Base-by-base conservation (phyloP, 495 filamentous ascomycete genomes). In the Diplogelasinospora grovesii region DNA sequence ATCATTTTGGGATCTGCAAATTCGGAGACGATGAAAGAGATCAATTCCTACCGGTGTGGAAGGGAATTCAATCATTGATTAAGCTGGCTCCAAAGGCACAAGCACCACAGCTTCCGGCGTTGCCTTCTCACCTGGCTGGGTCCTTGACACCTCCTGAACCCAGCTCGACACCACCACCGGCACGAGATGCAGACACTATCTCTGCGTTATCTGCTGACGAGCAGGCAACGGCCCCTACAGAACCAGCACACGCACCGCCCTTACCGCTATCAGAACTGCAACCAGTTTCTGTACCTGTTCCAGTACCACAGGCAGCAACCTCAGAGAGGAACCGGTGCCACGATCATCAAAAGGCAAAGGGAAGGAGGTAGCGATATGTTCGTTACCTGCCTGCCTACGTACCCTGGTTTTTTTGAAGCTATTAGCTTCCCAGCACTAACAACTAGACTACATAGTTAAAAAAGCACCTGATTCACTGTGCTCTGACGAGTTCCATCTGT, bases 1-100 rank as follows among this genome's bases (percentile, higher is more conserved):
- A 49, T 18, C 46, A 49, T 21, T 11, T 49, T 14, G 35, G 33
- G 11, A 39, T 49, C 11, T 49, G 46, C 22, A 41, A 29, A 24
- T 49, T 49, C 27, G 32, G 26, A 11, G 16, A 26, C 8, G 7
- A 14, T 13, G 16, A 15, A 14, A 32, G 8, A 7, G 14, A 20
- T 19, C 7, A 9, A 2, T 37, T 45, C 22, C 3, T n/a, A 1
- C 2, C 22, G 8, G 41, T 38, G 7, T 26, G 15, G 8, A 18
- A 18, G 8, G 22, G 27, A 9, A 22, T 46, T 11, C 23, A 25
- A 25, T 36, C 22, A 18, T 19, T 42, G 4, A 48, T 42, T 14
- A 13, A 31, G 28, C 28, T 13, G n/a, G n/a, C 28, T 7, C 28
- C 28, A 1, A 31, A 31, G n/a, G 28, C 27, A 7, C 18, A n/a